Conservation (phyloP, 2,329 filamentous ascomycete species). For the Aspergillus ochraceoroseus region DNA sequence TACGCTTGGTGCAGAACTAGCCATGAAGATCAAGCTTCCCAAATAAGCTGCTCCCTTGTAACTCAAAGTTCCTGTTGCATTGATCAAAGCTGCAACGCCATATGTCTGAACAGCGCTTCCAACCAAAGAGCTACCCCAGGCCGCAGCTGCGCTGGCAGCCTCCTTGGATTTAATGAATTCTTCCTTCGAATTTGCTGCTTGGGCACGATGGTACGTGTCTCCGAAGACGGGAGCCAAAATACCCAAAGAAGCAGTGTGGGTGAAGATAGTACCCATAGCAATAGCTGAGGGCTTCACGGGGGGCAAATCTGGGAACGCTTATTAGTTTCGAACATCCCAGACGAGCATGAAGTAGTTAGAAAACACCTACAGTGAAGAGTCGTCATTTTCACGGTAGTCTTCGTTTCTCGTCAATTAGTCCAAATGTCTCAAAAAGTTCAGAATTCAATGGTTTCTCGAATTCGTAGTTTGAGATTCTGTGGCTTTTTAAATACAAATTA, state of each 20-base stretch:
- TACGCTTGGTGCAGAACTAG: slow-evolving; percentile 81
- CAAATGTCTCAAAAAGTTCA: too few relatives aligned
- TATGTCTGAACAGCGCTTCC: slow-evolving; percentile 87
- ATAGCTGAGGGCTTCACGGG: slow-evolving; percentile 97
- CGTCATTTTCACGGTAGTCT: slow-evolving; percentile 47
- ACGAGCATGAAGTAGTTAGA: neutral
- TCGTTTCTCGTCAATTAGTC: too few relatives aligned
- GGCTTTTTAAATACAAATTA: slow-evolving; percentile 1
- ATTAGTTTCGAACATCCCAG: slow-evolving; percentile 8
- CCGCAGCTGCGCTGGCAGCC: slow-evolving; percentile 76
- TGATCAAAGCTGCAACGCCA: slow-evolving; percentile 83
- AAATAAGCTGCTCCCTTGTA: slow-evolving; percentile 98
- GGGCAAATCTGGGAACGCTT: slow-evolving; percentile 57
- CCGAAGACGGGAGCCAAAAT: slow-evolving; percentile 87
- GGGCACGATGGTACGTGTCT: slow-evolving; percentile 88
- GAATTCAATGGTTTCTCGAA: too few relatives aligned
- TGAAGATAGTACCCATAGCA: slow-evolving; percentile 92
- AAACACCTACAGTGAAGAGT: slow-evolving; percentile 55
- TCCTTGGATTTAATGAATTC: slow-evolving; percentile 95
- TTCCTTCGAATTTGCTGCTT: slow-evolving; percentile 88
- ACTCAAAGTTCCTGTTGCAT: slow-evolving; percentile 87
- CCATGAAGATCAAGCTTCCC: slow-evolving; percentile 84
- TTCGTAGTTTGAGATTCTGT: slow-evolving; percentile 6
- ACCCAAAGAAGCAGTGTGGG: slow-evolving; percentile 82
- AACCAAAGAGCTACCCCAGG: slow-evolving; percentile 84